Evolutionary conservation across 139 green algal genomes (phyloP).

Genomic region (Pseudopediastrum boryanum): DNA sequence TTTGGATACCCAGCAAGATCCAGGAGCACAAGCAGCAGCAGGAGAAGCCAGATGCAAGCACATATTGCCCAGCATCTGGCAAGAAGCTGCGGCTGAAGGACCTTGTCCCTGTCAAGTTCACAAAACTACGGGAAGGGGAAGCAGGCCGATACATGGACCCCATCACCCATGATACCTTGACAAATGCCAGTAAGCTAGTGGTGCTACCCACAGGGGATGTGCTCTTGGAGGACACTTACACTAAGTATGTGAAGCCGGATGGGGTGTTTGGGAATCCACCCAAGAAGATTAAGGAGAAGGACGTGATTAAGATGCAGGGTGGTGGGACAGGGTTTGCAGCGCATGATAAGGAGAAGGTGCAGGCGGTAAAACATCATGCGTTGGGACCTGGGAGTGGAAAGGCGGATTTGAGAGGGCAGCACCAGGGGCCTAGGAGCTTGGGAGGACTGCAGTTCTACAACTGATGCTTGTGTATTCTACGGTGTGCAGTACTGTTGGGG

Average conservation of each 20-base stretch:
- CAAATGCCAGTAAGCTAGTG: constrained; percentile 81
- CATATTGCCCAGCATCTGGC: constrained; percentile 79
- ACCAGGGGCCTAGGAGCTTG: constrained; percentile 47
- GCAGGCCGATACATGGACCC: constrained; percentile 81
- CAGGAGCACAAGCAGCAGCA: constrained; percentile 51
- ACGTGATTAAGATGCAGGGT: constrained; percentile 80
- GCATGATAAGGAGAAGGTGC: constrained; percentile 69
- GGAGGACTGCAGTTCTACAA: constrained; percentile 78
- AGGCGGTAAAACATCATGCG: constrained; percentile 48
- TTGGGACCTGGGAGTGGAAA: constrained; percentile 66
- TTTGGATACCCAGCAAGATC: constrained; percentile 79
- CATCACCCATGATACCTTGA: constrained; percentile 85
- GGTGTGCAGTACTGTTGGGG: neutral
- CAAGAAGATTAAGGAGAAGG: constrained; percentile 43
- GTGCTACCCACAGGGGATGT: constrained; percentile 85
- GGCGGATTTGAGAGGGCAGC: constrained; percentile 82
- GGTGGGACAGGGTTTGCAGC: constrained; percentile 83
- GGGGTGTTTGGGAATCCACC: constrained; percentile 75
- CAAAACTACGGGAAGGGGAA: constrained; percentile 35
- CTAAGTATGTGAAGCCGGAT: constrained; percentile 80
- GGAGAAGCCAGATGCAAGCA: constrained; percentile 77
- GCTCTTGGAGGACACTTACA: constrained; percentile 79
- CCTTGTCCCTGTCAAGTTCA: constrained; percentile 71
- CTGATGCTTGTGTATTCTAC: constrained; percentile 20
- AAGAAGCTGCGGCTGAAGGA: constrained; percentile 89